Conservation (phyloP, 345 rosid species). For the Acer campestre region DNA sequence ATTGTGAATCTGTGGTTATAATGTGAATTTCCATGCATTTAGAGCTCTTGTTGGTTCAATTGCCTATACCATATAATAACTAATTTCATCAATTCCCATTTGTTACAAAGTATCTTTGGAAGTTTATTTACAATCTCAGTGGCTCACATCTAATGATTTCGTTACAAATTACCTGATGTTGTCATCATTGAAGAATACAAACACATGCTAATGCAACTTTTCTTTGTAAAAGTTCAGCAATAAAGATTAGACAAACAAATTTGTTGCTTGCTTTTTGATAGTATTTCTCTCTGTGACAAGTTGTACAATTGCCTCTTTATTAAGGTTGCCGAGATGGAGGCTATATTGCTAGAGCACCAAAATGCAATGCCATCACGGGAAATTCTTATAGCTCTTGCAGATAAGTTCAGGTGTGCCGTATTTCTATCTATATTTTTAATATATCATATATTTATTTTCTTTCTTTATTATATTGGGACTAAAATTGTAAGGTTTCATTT, state of each 20-base stretch:
- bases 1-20: background rate
- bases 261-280: background rate
- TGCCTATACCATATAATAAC: background rate
- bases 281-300: constrained; percentile 1
- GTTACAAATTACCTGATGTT: background rate
- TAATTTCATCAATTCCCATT: background rate
- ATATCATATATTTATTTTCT: constrained; percentile 9
- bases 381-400: constrained; percentile 78
- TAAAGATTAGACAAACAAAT: background rate
- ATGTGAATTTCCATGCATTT: constrained; percentile 4
- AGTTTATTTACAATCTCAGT: background rate
- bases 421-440: constrained; percentile 1
- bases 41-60: background rate
- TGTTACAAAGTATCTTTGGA: background rate
- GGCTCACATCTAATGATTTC: background rate
- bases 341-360: constrained; percentile 75
- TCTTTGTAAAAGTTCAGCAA: background rate
- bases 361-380: constrained; percentile 77
- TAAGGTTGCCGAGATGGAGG: constrained; percentile 96
- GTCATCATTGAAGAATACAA: background rate
- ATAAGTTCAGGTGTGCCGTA: constrained; percentile 74
- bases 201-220: background rate
- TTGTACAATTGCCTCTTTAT: constrained; percentile 6
- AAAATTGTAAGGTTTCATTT: constrained; percentile 26
- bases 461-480: background rate